Conservation (phyloP, 441 rosid genomes). For the Pelargonium citronellum region DNA sequence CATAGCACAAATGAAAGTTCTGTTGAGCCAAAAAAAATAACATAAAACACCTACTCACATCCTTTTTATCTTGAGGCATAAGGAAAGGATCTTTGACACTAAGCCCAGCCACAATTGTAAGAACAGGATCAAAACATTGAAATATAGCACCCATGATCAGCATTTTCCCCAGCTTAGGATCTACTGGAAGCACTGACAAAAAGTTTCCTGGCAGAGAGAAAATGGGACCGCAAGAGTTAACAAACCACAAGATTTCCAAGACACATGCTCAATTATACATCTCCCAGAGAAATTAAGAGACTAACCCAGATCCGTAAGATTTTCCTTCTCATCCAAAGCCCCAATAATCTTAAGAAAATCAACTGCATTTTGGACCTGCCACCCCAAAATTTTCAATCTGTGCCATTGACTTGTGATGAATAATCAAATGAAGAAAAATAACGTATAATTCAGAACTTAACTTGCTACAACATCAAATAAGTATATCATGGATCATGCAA, state of each 20-base stretch:
- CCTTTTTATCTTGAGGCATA: slow-evolving; percentile 95
- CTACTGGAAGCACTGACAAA: slow-evolving; percentile 90
- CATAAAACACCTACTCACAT: slow-evolving; percentile 44
- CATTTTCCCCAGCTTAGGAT: slow-evolving; percentile 99
- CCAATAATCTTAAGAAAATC: slow-evolving; percentile 88
- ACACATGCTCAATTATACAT: slow-evolving; percentile 15
- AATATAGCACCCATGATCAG: slow-evolving; percentile 94
- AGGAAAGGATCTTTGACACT: slow-evolving; percentile 99
- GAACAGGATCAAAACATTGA: slow-evolving; percentile 86
- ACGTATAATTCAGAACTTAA: slow-evolving; percentile 9
- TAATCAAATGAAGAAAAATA: not conserved
- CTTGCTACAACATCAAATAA: not conserved
- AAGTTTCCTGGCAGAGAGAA: slow-evolving; percentile 51
- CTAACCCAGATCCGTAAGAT: slow-evolving; percentile 92
- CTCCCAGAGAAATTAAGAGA: slow-evolving; percentile 21
- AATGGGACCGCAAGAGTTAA: slow-evolving; percentile 14
- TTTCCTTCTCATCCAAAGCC: slow-evolving; percentile 83
- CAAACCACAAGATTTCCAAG: not conserved
- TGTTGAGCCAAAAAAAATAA: not conserved
- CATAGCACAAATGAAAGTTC: not conserved
- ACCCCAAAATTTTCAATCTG: slow-evolving; percentile 15
- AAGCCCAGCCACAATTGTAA: slow-evolving; percentile 93
- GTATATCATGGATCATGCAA: not conserved
- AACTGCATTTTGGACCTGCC: slow-evolving; percentile 91
- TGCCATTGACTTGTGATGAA: slow-evolving; percentile 10